Evolutionary conservation across 1,284 basidiomycete genomes (phyloP).

Genomic region (Boletus albobrunnescens): DNA sequence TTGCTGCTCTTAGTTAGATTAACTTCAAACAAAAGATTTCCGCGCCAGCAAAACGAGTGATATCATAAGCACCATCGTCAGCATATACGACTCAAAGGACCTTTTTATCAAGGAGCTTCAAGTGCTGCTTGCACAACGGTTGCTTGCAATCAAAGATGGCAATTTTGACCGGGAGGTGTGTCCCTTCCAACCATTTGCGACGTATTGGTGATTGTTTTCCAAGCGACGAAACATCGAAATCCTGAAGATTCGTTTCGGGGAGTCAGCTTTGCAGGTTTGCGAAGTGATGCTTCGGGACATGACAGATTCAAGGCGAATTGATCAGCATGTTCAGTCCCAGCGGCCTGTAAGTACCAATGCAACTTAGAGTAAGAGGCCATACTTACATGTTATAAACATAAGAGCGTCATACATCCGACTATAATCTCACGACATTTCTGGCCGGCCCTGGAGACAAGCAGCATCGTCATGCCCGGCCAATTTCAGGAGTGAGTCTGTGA

Average conservation of each 20-base stretch:
- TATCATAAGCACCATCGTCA: conserved; percentile 90
- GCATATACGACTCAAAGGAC: conserved; percentile 93
- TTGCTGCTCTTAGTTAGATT: conserved; percentile 5
- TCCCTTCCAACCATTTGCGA: conserved; percentile 1
- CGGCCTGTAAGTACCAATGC: conserved; percentile 45
- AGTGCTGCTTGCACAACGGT: conserved; percentile 77
- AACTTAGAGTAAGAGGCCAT: background rate
- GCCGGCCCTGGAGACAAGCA: conserved; percentile 75
- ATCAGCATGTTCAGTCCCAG: conserved; percentile 78
- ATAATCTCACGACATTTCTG: conserved; percentile 93
- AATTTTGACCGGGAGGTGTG: conserved; percentile 80
- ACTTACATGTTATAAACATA: conserved; percentile 14
- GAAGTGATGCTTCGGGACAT: conserved; percentile 97
- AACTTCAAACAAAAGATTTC: conserved; percentile 59
- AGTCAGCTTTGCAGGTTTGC: conserved; percentile 84
- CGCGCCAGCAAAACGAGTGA: conserved; percentile 84
- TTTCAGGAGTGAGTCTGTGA: conserved; percentile 59
- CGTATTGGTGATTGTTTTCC: conserved; percentile 2
- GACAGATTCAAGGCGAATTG: conserved; percentile 86
- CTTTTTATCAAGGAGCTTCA: conserved; percentile 93
- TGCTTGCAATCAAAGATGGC: conserved; percentile 77
- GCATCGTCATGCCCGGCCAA: conserved; percentile 78
- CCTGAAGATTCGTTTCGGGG: conserved; percentile 90
- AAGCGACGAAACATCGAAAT: conserved; percentile 90
- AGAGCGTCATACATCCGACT: conserved; percentile 68